A percentile compares a stretch with the other conserved stretches of the same genome.
Conservation (phyloP, 2,329 filamentous ascomycete genomes). For the Ophiocordyceps australis region DNA sequence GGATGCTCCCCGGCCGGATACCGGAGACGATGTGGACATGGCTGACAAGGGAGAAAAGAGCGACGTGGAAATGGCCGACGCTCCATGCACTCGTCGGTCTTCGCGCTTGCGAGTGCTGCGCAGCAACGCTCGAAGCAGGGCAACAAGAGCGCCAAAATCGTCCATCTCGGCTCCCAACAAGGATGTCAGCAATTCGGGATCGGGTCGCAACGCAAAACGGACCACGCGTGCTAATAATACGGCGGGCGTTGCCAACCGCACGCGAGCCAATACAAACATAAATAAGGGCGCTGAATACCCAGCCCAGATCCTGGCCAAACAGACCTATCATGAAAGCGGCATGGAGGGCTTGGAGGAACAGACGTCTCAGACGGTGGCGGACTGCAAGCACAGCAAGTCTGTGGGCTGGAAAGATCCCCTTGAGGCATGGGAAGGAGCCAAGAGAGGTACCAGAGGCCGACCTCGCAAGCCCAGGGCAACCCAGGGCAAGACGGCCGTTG, state of each 20-base stretch:
- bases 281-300: constrained; percentile 18
- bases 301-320: constrained; percentile 13
- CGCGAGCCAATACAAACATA: constrained; percentile 14
- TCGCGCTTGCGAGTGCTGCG: no score
- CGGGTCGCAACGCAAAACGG: constrained; percentile 9
- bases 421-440: constrained; percentile 8
- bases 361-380: not conserved
- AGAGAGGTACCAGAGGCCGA: constrained; percentile 7
- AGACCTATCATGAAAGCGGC: not conserved
- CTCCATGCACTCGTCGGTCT: constrained; percentile 11
- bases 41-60: constrained; percentile 2
- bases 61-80: constrained; percentile 4
- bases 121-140: no score
- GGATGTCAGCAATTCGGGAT: constrained; percentile 8
- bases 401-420: constrained; percentile 17
- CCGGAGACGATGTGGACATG: not conserved
- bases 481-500: constrained; percentile 9
- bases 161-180: constrained; percentile 16
- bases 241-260: constrained; percentile 13
- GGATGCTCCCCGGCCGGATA: no score
- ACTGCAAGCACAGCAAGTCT: constrained; percentile 8
- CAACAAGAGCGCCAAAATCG: constrained; percentile 10
- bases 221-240: no score
- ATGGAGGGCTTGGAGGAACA: constrained; percentile 5
- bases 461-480: constrained; percentile 8